Evolutionary conservation across 2,329 filamentous ascomycete genomes (phyloP).

Genomic region (Stachybotrys chlorohalonatus): DNA sequence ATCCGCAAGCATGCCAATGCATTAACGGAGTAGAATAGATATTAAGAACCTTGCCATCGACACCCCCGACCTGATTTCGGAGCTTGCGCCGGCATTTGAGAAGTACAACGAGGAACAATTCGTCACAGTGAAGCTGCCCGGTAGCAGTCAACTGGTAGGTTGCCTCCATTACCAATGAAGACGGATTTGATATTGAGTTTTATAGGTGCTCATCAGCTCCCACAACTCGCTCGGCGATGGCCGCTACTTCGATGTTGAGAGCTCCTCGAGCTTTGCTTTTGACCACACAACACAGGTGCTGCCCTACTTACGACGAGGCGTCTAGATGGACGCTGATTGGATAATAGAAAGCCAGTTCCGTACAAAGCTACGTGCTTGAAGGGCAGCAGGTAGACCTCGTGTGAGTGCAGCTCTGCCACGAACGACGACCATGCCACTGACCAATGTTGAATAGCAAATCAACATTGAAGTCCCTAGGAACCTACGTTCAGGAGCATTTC

Average conservation of each 20-base stretch:
- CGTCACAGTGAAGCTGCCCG: conserved; percentile 78
- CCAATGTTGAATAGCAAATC: conserved; percentile 54
- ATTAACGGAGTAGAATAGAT: conserved; percentile 43
- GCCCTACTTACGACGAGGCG: background rate
- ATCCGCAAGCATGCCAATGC: conserved; percentile 1
- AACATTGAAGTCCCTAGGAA: conserved; percentile 64
- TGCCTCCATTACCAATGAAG: background rate
- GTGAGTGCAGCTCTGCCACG: conserved; percentile 38
- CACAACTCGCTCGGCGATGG: conserved; percentile 75
- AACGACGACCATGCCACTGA: background rate
- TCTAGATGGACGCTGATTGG: conserved; percentile 6
- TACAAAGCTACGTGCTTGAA: conserved; percentile 72
- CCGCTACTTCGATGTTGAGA: conserved; percentile 85
- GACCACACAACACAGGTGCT: conserved; percentile 71
- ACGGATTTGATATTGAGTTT: background rate
- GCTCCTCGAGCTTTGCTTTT: conserved; percentile 78
- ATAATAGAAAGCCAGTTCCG: conserved; percentile 66
- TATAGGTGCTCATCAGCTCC: conserved; percentile 71
- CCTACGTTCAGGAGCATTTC: conserved; percentile 83
- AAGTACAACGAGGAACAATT: conserved; percentile 97
- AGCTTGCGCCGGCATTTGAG: conserved; percentile 75
- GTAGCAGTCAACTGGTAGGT: conserved; percentile 55
- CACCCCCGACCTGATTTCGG: conserved; percentile 56
- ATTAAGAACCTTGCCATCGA: conserved; percentile 78
- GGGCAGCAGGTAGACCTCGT: conserved; percentile 69